phyloP scores from a whole-genome alignment of 208 protist species.

The Herpetomonas tarakana region DNA sequence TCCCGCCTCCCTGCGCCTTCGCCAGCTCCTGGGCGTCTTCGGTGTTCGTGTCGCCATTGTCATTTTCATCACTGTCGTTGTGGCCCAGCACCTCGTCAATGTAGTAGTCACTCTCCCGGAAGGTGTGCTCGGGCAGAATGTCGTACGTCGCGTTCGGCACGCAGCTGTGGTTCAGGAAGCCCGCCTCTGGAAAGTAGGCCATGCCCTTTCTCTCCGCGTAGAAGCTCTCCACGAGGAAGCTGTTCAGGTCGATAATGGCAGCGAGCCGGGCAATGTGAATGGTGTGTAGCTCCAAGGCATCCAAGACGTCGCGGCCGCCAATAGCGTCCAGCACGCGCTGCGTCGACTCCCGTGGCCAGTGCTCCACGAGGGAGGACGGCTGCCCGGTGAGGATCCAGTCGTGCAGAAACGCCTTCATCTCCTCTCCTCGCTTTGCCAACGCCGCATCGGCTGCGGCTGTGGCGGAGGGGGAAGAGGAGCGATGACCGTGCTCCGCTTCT shows the following conservation, averaged over 20 bases:
- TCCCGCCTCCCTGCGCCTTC: neutral
- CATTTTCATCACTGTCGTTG: neutral
- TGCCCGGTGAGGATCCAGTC: conserved; percentile 83
- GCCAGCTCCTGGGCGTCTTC: neutral
- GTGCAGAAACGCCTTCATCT: conserved; percentile 47
- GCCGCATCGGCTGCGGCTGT: neutral
- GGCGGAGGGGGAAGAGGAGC: neutral
- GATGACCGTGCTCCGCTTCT: too few species aligned
- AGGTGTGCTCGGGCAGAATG: conserved; percentile 77
- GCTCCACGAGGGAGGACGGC: conserved; percentile 75
- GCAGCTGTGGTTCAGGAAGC: conserved; percentile 89
- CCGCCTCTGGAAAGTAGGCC: conserved; percentile 88
- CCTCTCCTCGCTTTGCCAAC: conserved; percentile 19
- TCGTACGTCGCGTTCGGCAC: conserved; percentile 80
- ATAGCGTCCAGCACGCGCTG: conserved; percentile 62
- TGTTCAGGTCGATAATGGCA: conserved; percentile 84
- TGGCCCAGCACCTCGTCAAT: conserved; percentile 32
- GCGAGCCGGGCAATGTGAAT: conserved; percentile 82
- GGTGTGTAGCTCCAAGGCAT: conserved; percentile 71
- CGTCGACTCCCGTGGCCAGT: conserved; percentile 66
- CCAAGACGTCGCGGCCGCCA: conserved; percentile 54
- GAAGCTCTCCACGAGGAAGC: conserved; percentile 82
- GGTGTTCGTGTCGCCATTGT: neutral
- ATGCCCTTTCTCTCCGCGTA: conserved; percentile 83
- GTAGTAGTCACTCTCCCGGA: conserved; percentile 78